Base-by-base conservation (phyloP, 2,329 filamentous ascomycete genomes). In the Xylariaceae sp. region DNA sequence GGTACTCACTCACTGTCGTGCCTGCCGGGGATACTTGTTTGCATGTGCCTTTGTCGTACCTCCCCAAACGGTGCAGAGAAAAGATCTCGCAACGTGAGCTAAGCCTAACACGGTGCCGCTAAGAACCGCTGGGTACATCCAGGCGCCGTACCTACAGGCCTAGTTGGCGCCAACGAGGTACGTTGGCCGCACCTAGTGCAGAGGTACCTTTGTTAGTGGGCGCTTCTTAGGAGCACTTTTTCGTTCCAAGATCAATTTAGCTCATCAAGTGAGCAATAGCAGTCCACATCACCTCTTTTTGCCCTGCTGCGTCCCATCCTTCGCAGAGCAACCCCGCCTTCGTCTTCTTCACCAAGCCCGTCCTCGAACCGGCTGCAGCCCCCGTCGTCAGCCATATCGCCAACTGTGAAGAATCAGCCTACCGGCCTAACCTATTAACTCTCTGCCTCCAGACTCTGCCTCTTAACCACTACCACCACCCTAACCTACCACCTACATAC, bases 271-370 rank as follows among this genome's bases (percentile, higher is more conserved):
- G 23, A 30, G 23, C 23, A 60, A 58, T 62, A 58, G 51, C 56
- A 59, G 54, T 53, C 51, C 59, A 57, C 55, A 58, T 56, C 53
- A 55, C 59, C 52, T 50, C 53, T 23, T 55, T 41, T 41, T 41
- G 37, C 58, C 60, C 41, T 45, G 41, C 41, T 62, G 60, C 54
- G 61, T 61, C 53, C 60, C 59, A 63, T 61, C 53, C 60, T 60
- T 61, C 49, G 51, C 60, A 30, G 5, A 30, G 23, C 23, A 62
- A 64, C 62, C 62, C 62, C 62, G 62, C 62, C 62, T 57, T 63
- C 58, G 58, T 45, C 54, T 39, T 53, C 53, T 30, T 30, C 23
- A 30, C 23, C 23, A 30, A 30, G 23, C 47, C 17, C 17, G 51
- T 34, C 48, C 57, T 61, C 61, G 58, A 53, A 53, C 57, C 58